Evolutionary conservation across 306 rosid genomes (phyloP).

Genomic region (Trifolium dubium): DNA sequence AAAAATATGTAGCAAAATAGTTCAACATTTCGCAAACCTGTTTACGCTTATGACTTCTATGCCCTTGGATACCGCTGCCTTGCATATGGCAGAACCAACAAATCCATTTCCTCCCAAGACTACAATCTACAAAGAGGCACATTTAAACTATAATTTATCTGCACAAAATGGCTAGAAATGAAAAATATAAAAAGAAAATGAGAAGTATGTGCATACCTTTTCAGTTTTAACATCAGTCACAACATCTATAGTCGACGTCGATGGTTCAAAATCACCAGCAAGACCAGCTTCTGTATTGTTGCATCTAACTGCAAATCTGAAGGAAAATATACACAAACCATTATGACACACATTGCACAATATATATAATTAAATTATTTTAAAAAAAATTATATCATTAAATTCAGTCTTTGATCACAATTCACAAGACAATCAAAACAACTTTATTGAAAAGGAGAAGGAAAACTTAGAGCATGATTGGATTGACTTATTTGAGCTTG

Average conservation of each 20-base stretch:
- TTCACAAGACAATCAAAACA: slow-evolving; percentile 7
- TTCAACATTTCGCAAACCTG: slow-evolving; percentile 58
- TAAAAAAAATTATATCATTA: too few species aligned
- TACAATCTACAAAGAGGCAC: slow-evolving; percentile 68
- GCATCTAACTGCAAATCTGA: slow-evolving; percentile 67
- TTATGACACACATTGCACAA: slow-evolving; percentile 14
- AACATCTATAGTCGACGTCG: slow-evolving; percentile 73
- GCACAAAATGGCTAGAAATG: slow-evolving; percentile 10
- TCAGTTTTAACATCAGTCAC: slow-evolving; percentile 79
- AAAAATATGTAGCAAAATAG: neutral
- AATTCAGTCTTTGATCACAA: slow-evolving; percentile 17
- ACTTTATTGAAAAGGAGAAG: slow-evolving; percentile 19
- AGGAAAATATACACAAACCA: slow-evolving; percentile 24
- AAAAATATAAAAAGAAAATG: neutral
- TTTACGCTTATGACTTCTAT: slow-evolving; percentile 84
- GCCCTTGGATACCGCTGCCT: slow-evolving; percentile 95
- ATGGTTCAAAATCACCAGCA: slow-evolving; percentile 46
- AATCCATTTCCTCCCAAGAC: slow-evolving; percentile 96
- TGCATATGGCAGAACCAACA: slow-evolving; percentile 96
- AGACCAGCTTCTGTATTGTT: slow-evolving; percentile 62
- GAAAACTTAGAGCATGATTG: neutral
- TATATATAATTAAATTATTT: slow-evolving; percentile 8
- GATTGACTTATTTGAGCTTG: neutral
- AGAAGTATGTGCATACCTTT: slow-evolving; percentile 52
- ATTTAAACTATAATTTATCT: neutral